phyloP scores from a whole-genome alignment of 176 grass and related monocot genomes.

The Poa annua region DNA sequence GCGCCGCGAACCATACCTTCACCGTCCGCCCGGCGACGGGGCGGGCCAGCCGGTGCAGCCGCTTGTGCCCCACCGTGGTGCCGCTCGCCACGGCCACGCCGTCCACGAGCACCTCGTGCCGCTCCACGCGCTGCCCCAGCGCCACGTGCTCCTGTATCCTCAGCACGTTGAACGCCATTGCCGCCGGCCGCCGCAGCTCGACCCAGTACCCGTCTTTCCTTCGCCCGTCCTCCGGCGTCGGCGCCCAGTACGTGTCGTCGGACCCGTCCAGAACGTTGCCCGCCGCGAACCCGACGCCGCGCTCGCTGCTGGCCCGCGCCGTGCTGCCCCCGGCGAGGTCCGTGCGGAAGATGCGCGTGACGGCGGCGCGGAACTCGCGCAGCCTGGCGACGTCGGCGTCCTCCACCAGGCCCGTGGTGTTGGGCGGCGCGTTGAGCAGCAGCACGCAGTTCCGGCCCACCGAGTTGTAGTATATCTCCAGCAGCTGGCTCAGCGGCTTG shows the following conservation, averaged over 20 bases:
- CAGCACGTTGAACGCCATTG: constrained; percentile 67
- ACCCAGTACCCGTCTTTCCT: constrained; percentile 65
- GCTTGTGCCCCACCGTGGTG: constrained; percentile 86
- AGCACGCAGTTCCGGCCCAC: constrained; percentile 96
- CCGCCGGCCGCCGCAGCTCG: constrained; percentile 48
- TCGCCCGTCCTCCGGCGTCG: constrained; percentile 25
- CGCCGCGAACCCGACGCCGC: constrained; percentile 59
- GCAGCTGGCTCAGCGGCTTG: constrained; percentile 63
- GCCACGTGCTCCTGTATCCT: constrained; percentile 78
- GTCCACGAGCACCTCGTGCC: constrained; percentile 69
- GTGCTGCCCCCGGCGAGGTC: constrained; percentile 69
- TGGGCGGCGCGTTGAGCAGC: constrained; percentile 92
- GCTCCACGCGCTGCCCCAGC: constrained; percentile 78
- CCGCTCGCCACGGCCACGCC: constrained; percentile 49
- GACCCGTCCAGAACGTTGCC: constrained; percentile 68
- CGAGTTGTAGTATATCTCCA: constrained; percentile 92
- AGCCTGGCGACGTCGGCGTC: constrained; percentile 67
- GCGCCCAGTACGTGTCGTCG: constrained; percentile 78
- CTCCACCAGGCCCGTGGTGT: constrained; percentile 62
- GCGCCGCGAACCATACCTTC: constrained; percentile 60
- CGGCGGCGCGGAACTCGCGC: constrained; percentile 64
- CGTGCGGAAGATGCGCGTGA: constrained; percentile 58
- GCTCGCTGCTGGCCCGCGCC: constrained; percentile 69
- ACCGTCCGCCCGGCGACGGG: constrained; percentile 54
- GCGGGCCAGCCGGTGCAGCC: constrained; percentile 71